phyloP scores from a whole-genome alignment of 257 asterid species.

The Thymus mandschuricus region DNA sequence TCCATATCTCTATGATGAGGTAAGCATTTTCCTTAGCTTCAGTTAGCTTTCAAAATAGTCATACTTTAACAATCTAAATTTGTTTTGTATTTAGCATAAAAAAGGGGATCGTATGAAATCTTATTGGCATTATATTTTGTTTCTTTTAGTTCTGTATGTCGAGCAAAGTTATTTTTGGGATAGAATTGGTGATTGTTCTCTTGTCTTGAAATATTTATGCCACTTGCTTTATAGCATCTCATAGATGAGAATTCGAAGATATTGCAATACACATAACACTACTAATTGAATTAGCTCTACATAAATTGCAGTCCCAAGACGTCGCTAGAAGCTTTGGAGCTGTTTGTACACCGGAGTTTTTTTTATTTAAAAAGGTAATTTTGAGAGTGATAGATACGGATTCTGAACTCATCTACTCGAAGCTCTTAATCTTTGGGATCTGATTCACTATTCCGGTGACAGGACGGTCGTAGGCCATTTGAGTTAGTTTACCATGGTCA shows the following conservation, averaged over 20 bases:
- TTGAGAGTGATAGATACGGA: conserved; percentile 8
- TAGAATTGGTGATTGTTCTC: not conserved
- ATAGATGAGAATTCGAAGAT: conserved; percentile 1
- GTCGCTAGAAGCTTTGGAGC: conserved; percentile 92
- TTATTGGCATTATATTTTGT: not conserved
- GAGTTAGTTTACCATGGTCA: conserved; percentile 95
- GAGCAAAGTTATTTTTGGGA: not conserved
- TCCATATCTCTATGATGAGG: conserved; percentile 93
- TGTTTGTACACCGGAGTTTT: conserved; percentile 94
- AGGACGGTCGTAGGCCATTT: conserved; percentile 96
- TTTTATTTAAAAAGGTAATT: conserved; percentile 83
- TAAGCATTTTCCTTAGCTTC: conserved; percentile 28
- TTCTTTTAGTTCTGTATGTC: not conserved
- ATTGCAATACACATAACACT: not conserved
- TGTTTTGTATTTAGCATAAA: not conserved
- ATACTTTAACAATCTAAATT: not conserved
- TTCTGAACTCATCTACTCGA: conserved; percentile 19
- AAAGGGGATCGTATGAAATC: not conserved
- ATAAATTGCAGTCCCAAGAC: conserved; percentile 67
- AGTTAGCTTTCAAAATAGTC: not conserved
- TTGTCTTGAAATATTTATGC: conserved; percentile 8
- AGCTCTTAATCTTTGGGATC: conserved; percentile 7
- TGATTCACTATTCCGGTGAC: conserved; percentile 27
- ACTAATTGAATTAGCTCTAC: conserved; percentile 20
- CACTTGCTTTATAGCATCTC: conserved; percentile 9